Conservation (phyloP, 768 basidiomycete species). For the Crepidotus variabilis region DNA sequence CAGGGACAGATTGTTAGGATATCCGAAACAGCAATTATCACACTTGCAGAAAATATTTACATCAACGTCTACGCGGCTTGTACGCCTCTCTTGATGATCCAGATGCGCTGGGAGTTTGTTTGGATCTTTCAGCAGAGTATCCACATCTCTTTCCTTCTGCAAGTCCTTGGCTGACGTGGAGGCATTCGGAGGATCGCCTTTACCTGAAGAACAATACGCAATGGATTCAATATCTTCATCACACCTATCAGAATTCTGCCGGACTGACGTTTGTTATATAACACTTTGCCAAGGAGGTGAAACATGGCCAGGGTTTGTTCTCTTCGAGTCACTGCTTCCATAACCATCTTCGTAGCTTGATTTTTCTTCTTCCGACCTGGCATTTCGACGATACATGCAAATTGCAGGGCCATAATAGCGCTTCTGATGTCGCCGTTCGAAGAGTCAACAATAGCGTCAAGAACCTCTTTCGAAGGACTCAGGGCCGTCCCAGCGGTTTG, state of each 20-base stretch:
- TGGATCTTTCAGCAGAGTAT: conserved; percentile 51
- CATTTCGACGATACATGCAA: conserved; percentile 56
- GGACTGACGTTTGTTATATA: conserved; percentile 89
- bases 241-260: neutral
- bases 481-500: conserved; percentile 17
- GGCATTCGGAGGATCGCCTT: conserved; percentile 60
- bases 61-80: conserved; percentile 76
- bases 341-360: conserved; percentile 30
- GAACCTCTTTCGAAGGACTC: conserved; percentile 56
- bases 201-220: conserved; percentile 43
- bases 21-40: neutral
- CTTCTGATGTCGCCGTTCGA: conserved; percentile 91
- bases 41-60: conserved; percentile 32
- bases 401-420: conserved; percentile 91
- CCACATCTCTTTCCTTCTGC: conserved; percentile 54
- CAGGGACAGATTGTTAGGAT: neutral
- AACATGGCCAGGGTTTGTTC: conserved; percentile 89
- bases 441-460: conserved; percentile 75
- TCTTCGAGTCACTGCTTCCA: conserved; percentile 75
- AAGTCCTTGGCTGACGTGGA: conserved; percentile 61
- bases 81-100: conserved; percentile 52
- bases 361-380: conserved; percentile 31
- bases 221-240: neutral
- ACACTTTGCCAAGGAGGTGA: conserved; percentile 87
- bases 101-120: conserved; percentile 58